These are phyloP conservation scores for Geosmithia putterillii DNA, from an alignment of 2,329 filamentous ascomycete species.

Conservation along the genomic window DNA sequence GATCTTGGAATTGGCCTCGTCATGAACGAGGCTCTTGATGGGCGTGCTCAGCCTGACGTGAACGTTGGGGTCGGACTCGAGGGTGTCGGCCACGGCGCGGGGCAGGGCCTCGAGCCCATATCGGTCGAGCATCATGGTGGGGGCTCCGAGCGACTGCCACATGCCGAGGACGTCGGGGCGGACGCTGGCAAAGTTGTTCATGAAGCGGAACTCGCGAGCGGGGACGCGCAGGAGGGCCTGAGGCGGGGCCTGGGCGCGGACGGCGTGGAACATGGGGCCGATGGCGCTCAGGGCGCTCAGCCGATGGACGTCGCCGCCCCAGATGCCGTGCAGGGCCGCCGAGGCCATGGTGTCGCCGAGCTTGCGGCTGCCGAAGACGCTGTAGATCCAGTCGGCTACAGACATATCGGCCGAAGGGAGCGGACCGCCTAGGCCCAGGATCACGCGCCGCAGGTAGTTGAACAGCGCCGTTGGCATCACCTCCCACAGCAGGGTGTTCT, in stretches of 20 bases:
- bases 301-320: slow-evolving; percentile 76
- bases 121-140: not conserved
- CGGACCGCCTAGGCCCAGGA: slow-evolving; percentile 5
- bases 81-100: slow-evolving; percentile 34
- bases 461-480: slow-evolving; percentile 13
- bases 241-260: slow-evolving; percentile 45
- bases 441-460: slow-evolving; percentile 4
- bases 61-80: slow-evolving; percentile 45
- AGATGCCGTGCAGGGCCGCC: slow-evolving; percentile 74
- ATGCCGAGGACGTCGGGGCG: not conserved
- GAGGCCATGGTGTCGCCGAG: slow-evolving; percentile 64
- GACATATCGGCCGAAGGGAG: slow-evolving; percentile 16
- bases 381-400: slow-evolving; percentile 21
- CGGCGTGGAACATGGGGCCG: slow-evolving; percentile 32
- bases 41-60: slow-evolving; percentile 36
- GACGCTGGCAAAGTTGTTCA: not conserved
- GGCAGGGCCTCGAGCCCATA: slow-evolving; percentile 53
- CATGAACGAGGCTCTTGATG: slow-evolving; percentile 33
- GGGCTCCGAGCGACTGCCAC: not conserved
- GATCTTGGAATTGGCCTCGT: slow-evolving; percentile 22
- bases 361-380: slow-evolving; percentile 13
- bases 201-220: not conserved
- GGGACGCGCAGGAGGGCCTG: slow-evolving; percentile 21
- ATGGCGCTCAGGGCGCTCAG: slow-evolving; percentile 57
- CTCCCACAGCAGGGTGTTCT: slow-evolving; percentile 15